Evolutionary conservation across 129 eudicot genomes (phyloP), one percentile per base, ranked within the genome.

Genomic region (Flaveria bidentis): DNA sequence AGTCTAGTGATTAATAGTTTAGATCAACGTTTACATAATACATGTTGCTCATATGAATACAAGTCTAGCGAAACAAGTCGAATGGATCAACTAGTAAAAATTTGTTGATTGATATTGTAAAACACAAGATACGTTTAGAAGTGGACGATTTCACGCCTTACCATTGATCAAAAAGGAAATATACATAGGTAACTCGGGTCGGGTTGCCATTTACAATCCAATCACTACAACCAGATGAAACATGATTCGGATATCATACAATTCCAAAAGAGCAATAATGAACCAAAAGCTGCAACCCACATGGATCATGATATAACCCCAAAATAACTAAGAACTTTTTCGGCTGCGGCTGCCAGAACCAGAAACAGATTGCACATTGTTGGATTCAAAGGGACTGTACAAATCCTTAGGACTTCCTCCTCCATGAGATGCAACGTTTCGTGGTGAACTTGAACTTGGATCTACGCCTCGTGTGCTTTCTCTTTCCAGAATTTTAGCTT

Each of bases 401-500:
- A 88, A 68, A 81, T 91, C 97, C 83, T 84, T 85, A 4, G 84
- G 88, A 49, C 87, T 83, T 17, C 81, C 94, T 66, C 91, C 76
- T 73, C 91, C 91, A 56, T 82, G 87, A 73, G 86, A 81, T 67
- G 91, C 83, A 72, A 74, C 84, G 46, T 58, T 81, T 12, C 90
- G 83, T 0, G 92, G 97, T 22, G 97, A 86, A 69, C 56, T 82
- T 17, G 88, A 67, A 74, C 83, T 87, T 84, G 90, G 46, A 33
- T 82, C 91, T 5, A 63, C 65, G 20, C 85, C 89, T 80, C 76
- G 81, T 36, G 77, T 46, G 64, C 60, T 81, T 78, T 89, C 97
- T 33, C 82, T 72, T 85, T 95, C 97, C 88, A 95, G 73, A 53
- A 53, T 41, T 72, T 91, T 95, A 76, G 96, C 95, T 86, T 95